Conservation (phyloP, 202 grass and related monocot species). For the Bolboschoenoplectus hybrid region DNA sequence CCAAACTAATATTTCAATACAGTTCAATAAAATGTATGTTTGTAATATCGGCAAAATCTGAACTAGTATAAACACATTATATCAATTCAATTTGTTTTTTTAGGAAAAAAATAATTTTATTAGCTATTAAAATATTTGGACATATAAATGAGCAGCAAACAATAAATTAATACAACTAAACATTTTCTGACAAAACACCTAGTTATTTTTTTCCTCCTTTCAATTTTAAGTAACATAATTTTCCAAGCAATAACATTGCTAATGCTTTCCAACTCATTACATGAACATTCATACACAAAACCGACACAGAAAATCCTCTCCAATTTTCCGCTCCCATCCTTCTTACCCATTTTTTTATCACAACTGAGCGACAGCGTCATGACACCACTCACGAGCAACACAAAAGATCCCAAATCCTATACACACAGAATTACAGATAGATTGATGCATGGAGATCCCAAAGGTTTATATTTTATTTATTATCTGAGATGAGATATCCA, state of each 20-base stretch:
- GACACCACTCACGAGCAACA: background rate
- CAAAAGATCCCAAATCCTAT: constrained; percentile 32
- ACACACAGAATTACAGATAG: background rate
- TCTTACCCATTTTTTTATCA: background rate
- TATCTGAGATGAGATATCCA: too few species aligned
- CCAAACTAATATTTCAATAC: too few species aligned
- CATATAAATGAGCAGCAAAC: background rate
- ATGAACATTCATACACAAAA: background rate
- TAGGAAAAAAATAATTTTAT: too few species aligned
- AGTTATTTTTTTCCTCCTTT: background rate
- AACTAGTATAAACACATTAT: too few species aligned
- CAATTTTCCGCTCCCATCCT: background rate
- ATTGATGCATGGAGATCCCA: background rate
- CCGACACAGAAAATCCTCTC: background rate
- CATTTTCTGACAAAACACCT: background rate
- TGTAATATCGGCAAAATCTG: too few species aligned
- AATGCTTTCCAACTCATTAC: background rate
- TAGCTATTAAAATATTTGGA: too few species aligned
- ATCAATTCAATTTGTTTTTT: too few species aligned
- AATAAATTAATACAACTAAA: background rate
- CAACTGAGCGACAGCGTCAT: background rate
- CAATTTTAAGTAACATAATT: background rate
- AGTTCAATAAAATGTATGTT: too few species aligned
- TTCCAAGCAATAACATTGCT: background rate
- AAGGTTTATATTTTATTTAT: too few species aligned